Evolutionary conservation across 148 eudicot genomes (phyloP).

Genomic region (Chenopodium album): DNA sequence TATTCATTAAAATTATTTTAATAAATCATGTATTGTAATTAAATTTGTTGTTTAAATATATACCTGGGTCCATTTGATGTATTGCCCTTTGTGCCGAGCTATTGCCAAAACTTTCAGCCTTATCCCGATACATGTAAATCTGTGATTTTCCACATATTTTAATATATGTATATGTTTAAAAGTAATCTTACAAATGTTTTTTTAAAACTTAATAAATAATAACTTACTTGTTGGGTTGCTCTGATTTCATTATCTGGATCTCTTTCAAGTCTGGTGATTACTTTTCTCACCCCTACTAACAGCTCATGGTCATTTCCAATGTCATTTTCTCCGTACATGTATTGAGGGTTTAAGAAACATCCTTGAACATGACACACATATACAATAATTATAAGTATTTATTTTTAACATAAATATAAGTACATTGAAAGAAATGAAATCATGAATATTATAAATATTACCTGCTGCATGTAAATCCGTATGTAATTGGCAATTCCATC

Average conservation of each 20-base stretch:
- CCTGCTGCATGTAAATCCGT: constrained; percentile 1
- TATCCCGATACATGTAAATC: neutral
- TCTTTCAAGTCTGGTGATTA: neutral
- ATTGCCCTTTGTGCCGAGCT: neutral
- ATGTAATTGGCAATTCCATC: constrained; percentile 16
- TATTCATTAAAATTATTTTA: too few species aligned
- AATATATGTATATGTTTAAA: too few species aligned
- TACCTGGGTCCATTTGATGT: neutral
- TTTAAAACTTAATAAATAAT: neutral
- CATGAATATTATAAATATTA: neutral
- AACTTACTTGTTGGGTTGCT: neutral
- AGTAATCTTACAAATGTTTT: too few species aligned
- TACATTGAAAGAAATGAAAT: too few species aligned
- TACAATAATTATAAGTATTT: too few species aligned
- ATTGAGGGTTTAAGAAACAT: constrained; percentile 8
- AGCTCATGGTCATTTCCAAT: neutral
- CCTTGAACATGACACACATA: too few species aligned
- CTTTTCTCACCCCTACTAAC: neutral
- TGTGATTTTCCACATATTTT: neutral
- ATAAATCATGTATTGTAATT: too few species aligned
- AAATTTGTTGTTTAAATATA: neutral
- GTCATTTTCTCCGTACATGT: neutral
- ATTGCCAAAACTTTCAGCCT: neutral
- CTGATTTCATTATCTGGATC: neutral
- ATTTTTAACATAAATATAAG: too few species aligned